These are phyloP conservation scores for Phytophthora europaea DNA, from an alignment of 352 stramenopile species.

Conservation along the genomic window DNA sequence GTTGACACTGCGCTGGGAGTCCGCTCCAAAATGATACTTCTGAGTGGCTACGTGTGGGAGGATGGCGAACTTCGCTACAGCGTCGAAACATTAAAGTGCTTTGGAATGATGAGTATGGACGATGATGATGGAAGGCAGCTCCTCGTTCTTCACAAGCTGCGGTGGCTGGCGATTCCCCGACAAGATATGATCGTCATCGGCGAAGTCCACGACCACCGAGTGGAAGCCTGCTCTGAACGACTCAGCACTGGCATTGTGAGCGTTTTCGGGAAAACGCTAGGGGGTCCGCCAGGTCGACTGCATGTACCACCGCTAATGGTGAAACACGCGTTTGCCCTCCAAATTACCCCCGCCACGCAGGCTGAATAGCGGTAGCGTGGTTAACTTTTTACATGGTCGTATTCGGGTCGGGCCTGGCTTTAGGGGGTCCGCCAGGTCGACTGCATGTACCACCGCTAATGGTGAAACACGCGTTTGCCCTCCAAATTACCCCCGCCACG, in stretches of 20 bases:
- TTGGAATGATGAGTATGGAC: slow-evolving; percentile 16
- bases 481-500: background rate
- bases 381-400: too few relatives aligned
- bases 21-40: slow-evolving; percentile 13
- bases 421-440: background rate
- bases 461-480: background rate
- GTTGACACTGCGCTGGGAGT: slow-evolving; percentile 19
- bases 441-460: background rate
- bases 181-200: slow-evolving; percentile 17
- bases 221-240: background rate
- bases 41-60: slow-evolving; percentile 15
- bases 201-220: background rate
- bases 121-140: background rate
- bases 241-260: slow-evolving; percentile 6
- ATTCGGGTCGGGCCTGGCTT: too few relatives aligned
- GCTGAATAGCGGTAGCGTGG: background rate
- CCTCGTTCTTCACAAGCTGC: slow-evolving; percentile 6
- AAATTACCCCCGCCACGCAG: background rate
- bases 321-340: background rate
- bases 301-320: background rate
- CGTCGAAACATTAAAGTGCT: slow-evolving; percentile 6
- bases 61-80: slow-evolving; percentile 10
- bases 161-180: slow-evolving; percentile 4
- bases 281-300: background rate
- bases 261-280: slow-evolving; percentile 6